Base-by-base conservation (phyloP, 768 basidiomycete genomes). In the Boletus bicolor region DNA sequence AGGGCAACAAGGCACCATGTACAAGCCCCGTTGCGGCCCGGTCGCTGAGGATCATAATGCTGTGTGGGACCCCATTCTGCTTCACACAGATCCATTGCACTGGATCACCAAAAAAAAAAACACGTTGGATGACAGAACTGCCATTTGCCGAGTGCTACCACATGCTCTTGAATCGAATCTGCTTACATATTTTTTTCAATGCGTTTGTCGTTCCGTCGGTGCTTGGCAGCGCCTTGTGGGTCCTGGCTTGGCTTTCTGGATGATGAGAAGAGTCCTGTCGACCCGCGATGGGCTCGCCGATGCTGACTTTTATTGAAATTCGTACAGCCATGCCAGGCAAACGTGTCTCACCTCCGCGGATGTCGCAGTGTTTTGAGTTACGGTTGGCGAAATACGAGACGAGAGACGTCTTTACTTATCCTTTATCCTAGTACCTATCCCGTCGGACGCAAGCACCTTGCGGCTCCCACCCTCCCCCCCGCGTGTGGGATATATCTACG, bases 341-440 rank as follows among this genome's bases (percentile, higher is more conserved):
- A 19, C 24, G 10, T 9, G 38, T 41, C 42, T 46, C 51, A 36
- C 38, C 30, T 53, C 58, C 58, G 57, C 51, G 36, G 44, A 39
- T 45, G 37, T 14, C 19, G 42, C 30, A 30, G 11, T 24, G n/a
- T 45, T 21, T 24, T 28, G 19, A 39, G n/a, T 50, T 9, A 6
- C 19, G 15, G 3, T 36, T 21, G 8, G 19, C n/a, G 45, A 56
- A 24, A 44, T 44, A 15, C 21, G 26, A 57, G 36, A 46, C 5
- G 7, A 7, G 26, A 57, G 36, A 46, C 30, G 37, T 21, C 37
- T 35, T 38, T 19, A 21, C 30, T 17, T 28, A 43, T 19, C 57
- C 35, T 47, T 7, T 5, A 8, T 15, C 37, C 35, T 15, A 10
- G 36, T 14, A 17, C 43, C 38, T 17, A 42, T 9, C 14, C 21